Percentiles rank a stretch among this genome's conserved stretches.
phyloP scores from a whole-genome alignment of 345 rosid species.

The Acer campestre region DNA sequence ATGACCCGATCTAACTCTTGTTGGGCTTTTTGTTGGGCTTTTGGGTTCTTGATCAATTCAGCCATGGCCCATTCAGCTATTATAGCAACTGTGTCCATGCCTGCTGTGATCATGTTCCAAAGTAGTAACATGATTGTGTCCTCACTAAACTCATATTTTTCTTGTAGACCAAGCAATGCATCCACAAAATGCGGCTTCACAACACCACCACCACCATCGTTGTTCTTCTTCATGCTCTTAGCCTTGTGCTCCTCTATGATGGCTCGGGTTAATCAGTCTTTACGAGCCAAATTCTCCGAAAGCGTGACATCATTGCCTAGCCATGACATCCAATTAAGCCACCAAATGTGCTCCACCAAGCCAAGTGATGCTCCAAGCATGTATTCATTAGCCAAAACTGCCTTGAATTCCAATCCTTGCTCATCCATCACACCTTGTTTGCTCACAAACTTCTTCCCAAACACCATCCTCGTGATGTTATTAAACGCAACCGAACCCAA shows the following conservation, averaged over 20 bases:
- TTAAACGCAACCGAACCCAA: conserved; percentile 34
- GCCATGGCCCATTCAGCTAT: too few species aligned
- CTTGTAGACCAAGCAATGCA: conserved; percentile 30
- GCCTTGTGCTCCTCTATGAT: conserved; percentile 27
- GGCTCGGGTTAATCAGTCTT: conserved; percentile 28
- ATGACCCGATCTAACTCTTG: too few species aligned
- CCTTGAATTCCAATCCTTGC: conserved; percentile 30
- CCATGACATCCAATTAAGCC: conserved; percentile 36
- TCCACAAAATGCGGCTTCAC: conserved; percentile 34
- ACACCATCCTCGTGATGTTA: conserved; percentile 28
- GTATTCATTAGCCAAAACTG: conserved; percentile 25
- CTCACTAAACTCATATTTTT: conserved; percentile 25
- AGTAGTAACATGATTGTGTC: conserved; percentile 45
- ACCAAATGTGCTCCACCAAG: conserved; percentile 30
- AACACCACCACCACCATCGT: not conserved
- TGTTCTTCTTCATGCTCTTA: too few species aligned
- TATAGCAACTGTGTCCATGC: too few species aligned
- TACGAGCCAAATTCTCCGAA: conserved; percentile 22
- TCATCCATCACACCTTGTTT: conserved; percentile 25
- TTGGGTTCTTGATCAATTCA: too few species aligned
- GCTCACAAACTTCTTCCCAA: conserved; percentile 30
- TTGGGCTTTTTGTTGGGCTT: too few species aligned
- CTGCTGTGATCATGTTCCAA: conserved; percentile 52
- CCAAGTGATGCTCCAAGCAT: conserved; percentile 24
- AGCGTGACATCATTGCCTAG: conserved; percentile 18